Conservation (phyloP, 1,284 basidiomycete species). For the Fomitopsis pinicola region DNA sequence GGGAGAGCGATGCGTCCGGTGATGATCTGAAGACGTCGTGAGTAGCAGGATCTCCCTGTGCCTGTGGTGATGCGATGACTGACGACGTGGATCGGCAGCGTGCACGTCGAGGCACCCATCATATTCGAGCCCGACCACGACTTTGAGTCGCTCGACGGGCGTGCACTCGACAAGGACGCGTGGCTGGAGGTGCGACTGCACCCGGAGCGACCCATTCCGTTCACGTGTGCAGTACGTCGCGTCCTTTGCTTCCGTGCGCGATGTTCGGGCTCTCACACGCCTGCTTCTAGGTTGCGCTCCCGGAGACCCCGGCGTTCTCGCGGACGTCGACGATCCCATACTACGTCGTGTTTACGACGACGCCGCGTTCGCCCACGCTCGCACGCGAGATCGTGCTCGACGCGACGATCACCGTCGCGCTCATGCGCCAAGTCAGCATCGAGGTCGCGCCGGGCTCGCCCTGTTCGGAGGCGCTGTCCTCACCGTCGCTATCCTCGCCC, state of each 20-base stretch:
- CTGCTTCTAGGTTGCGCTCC: conserved; percentile 51
- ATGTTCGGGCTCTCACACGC: neutral
- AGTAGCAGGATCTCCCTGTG: conserved; percentile 21
- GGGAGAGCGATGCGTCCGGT: conserved; percentile 45
- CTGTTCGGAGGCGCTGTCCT: conserved; percentile 18
- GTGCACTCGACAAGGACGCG: conserved; percentile 37
- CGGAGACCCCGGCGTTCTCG: conserved; percentile 52
- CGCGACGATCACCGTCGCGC: conserved; percentile 60
- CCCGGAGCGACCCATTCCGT: conserved; percentile 56
- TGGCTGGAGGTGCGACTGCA: conserved; percentile 68
- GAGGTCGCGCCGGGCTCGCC: conserved; percentile 25
- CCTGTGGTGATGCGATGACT: conserved; percentile 8
- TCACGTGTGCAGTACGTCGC: conserved; percentile 54
- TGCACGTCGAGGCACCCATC: conserved; percentile 52
- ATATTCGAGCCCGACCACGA: conserved; percentile 54
- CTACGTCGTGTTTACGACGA: conserved; percentile 68
- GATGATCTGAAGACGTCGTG: conserved; percentile 46
- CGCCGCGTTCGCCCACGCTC: conserved; percentile 44
- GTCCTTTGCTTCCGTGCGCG: conserved; percentile 1
- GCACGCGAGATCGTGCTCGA: conserved; percentile 63
- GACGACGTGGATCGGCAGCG: conserved; percentile 28
- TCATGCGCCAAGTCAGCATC: conserved; percentile 53
- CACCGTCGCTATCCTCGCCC: conserved; percentile 36
- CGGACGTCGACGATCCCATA: conserved; percentile 56
- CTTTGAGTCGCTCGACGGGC: conserved; percentile 54